Percentiles rank a stretch among this genome's conserved stretches.
Evolutionary conservation across 768 basidiomycete genomes (phyloP).

Genomic region (Lentinula sp.): DNA sequence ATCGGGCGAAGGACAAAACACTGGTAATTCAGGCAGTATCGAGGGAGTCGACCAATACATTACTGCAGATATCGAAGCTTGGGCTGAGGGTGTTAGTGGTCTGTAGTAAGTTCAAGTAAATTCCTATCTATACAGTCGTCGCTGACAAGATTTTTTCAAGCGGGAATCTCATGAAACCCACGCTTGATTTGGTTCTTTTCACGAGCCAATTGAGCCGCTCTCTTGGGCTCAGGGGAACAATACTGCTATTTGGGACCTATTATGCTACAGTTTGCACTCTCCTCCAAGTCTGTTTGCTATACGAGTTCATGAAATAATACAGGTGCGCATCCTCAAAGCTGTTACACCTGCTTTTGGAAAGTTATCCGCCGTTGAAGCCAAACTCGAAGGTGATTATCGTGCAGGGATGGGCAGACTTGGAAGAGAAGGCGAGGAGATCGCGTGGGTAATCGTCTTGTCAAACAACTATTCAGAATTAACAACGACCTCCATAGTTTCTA

Average conservation of each 20-base stretch:
- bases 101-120: constrained; percentile 67
- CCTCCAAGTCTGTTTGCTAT: no score
- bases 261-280: constrained; percentile 63
- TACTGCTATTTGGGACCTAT: constrained; percentile 78
- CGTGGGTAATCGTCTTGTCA: constrained; percentile 40
- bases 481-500: constrained; percentile 60
- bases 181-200: constrained; percentile 86
- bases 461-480: background rate
- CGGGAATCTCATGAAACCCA: constrained; percentile 90
- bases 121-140: background rate
- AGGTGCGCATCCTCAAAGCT: constrained; percentile 52
- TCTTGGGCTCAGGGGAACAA: constrained; percentile 78
- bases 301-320: background rate
- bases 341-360: constrained; percentile 93
- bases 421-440: constrained; percentile 88
- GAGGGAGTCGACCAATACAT: constrained; percentile 90
- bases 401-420: constrained; percentile 82
- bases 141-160: constrained; percentile 28
- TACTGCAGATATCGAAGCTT: constrained; percentile 87
- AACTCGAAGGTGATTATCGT: constrained; percentile 87
- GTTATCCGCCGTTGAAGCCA: constrained; percentile 82
- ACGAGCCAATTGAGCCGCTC: constrained; percentile 86
- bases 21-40: constrained; percentile 3
- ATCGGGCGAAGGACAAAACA: constrained; percentile 8
- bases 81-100: constrained; percentile 79